Percentiles rank a stretch among this genome's conserved stretches.
phyloP scores from a whole-genome alignment of 1,284 basidiomycete genomes.

The Tilletia horrida region DNA sequence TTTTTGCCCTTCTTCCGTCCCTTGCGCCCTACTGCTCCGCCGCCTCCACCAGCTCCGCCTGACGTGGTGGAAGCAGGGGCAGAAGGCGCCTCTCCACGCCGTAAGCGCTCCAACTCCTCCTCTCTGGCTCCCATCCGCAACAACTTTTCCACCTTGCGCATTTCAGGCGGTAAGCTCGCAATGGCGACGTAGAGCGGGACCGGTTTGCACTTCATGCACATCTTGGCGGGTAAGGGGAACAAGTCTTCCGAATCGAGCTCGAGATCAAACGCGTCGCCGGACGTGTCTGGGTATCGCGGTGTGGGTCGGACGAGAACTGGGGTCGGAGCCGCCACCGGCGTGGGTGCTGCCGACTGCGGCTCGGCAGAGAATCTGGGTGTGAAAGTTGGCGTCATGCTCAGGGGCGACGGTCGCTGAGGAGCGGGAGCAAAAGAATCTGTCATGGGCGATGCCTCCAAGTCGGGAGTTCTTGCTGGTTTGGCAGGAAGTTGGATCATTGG shows the following conservation, averaged over 20 bases:
- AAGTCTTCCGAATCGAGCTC: constrained; percentile 31
- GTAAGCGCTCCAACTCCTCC: constrained; percentile 18
- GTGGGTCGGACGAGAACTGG: constrained; percentile 16
- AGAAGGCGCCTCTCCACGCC: background rate
- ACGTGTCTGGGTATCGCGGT: constrained; percentile 9
- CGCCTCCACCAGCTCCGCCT: background rate
- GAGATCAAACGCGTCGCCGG: constrained; percentile 12
- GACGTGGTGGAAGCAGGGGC: background rate
- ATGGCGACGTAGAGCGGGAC: constrained; percentile 44
- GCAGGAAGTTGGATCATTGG: background rate
- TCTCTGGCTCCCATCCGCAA: constrained; percentile 21
- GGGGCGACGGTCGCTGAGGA: background rate
- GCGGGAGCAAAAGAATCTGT: background rate
- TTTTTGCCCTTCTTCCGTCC: constrained; percentile 16
- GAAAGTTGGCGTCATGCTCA: background rate
- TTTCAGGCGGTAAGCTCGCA: constrained; percentile 44
- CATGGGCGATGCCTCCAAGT: constrained; percentile 7
- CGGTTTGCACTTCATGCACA: constrained; percentile 48
- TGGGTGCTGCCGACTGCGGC: background rate
- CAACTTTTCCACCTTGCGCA: constrained; percentile 41
- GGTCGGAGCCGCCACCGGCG: background rate
- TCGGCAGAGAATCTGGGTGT: constrained; percentile 1
- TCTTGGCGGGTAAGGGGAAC: constrained; percentile 36
- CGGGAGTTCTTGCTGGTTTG: constrained; percentile 2
- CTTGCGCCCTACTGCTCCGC: constrained; percentile 1